phyloP scores from a whole-genome alignment of 2,329 filamentous ascomycete species.

The Tolypocladium nubicola region DNA sequence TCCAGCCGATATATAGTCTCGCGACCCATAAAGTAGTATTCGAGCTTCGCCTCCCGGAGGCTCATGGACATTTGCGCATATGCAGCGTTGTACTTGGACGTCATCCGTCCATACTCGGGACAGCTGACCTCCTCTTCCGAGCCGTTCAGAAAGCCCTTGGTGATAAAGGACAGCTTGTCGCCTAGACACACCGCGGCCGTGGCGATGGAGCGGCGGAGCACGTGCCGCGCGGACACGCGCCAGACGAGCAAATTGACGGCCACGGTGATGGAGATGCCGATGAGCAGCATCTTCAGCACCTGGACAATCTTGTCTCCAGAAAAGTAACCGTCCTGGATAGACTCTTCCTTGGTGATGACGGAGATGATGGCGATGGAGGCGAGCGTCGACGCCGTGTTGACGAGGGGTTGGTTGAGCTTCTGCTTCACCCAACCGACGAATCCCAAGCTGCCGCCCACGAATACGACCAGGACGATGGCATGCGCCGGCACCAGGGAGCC shows the following conservation, averaged over 20 bases:
- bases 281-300: conserved; percentile 72
- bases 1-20: conserved; percentile 74
- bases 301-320: conserved; percentile 73
- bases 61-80: conserved; percentile 65
- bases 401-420: conserved; percentile 63
- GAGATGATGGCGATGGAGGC: conserved; percentile 84
- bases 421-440: conserved; percentile 86
- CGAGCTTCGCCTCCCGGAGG: conserved; percentile 75
- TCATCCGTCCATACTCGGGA: conserved; percentile 51
- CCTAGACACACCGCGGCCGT: conserved; percentile 66
- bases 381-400: conserved; percentile 77
- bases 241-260: conserved; percentile 67
- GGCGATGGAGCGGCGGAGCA: conserved; percentile 62
- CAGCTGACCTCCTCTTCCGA: conserved; percentile 67
- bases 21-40: conserved; percentile 73
- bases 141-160: conserved; percentile 73
- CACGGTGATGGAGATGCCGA: conserved; percentile 64
- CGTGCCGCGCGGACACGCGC: conserved; percentile 64
- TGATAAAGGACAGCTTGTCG: conserved; percentile 73
- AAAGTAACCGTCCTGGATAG: conserved; percentile 72
- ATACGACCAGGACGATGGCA: conserved; percentile 67
- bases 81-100: conserved; percentile 52
- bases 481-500: conserved; percentile 64
- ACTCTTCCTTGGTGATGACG: conserved; percentile 81
- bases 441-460: conserved; percentile 76